Conservation (phyloP, 2,329 filamentous ascomycete genomes). For the Clathrospora elynae region DNA sequence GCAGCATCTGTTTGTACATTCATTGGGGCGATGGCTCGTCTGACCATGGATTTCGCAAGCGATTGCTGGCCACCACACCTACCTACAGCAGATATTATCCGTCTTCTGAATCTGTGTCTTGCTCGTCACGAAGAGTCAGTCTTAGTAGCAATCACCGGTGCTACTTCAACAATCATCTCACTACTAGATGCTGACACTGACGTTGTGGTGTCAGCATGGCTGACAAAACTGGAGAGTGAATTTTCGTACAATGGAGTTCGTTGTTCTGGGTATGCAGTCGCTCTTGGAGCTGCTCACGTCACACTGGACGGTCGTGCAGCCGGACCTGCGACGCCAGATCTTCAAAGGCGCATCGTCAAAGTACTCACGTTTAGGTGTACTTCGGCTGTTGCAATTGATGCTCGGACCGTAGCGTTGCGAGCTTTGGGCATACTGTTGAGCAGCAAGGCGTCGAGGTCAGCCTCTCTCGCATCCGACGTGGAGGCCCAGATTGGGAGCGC, state of each 20-base stretch:
- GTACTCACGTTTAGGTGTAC: constrained; percentile 47
- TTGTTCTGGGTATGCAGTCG: constrained; percentile 52
- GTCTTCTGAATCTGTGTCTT: constrained; percentile 43
- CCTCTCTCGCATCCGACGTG: constrained; percentile 16
- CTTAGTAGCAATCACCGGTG: constrained; percentile 34
- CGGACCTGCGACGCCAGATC: constrained; percentile 1
- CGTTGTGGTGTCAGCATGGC: constrained; percentile 35
- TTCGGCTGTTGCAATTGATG: constrained; percentile 49
- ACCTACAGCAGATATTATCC: constrained; percentile 24
- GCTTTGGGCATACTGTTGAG: constrained; percentile 47
- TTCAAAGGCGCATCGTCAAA: constrained; percentile 38
- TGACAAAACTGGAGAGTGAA: constrained; percentile 42
- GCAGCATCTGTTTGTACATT: constrained; percentile 66
- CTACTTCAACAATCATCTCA: constrained; percentile 27
- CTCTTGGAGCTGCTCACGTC: constrained; percentile 50
- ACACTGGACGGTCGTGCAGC: constrained; percentile 12
- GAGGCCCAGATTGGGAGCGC: constrained; percentile 36
- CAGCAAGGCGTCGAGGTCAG: constrained; percentile 5
- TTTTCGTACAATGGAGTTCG: constrained; percentile 48
- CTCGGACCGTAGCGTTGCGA: constrained; percentile 51
- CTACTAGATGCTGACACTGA: constrained; percentile 21
- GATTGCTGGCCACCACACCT: constrained; percentile 11
- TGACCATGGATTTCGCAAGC: constrained; percentile 16
- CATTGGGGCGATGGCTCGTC: constrained; percentile 46
- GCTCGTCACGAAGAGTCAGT: constrained; percentile 44